Evolutionary conservation across 192 early-diverging fungal genomes (phyloP).

Genomic region (Haplosporangium gracile): DNA sequence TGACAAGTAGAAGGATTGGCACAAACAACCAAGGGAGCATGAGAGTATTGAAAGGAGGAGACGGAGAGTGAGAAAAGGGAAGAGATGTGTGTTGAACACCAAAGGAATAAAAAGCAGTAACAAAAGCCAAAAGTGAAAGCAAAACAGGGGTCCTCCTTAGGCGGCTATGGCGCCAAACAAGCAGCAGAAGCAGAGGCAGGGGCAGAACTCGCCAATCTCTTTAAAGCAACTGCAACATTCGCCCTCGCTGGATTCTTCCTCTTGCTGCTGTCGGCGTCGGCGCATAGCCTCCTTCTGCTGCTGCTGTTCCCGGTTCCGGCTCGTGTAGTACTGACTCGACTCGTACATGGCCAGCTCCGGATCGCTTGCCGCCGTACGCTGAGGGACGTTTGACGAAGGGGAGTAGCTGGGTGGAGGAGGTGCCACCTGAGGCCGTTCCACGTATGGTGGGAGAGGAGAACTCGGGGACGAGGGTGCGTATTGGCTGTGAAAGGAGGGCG

Average conservation of each 20-base stretch:
- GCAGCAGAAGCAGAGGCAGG: slow-evolving; percentile 48
- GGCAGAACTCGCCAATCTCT: slow-evolving; percentile 40
- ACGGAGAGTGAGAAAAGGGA: background rate
- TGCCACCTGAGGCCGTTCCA: slow-evolving; percentile 33
- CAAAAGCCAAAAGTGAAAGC: no score
- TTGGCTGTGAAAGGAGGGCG: slow-evolving; percentile 37
- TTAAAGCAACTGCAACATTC: slow-evolving; percentile 50
- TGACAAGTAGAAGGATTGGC: no score
- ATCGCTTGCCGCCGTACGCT: slow-evolving; percentile 19
- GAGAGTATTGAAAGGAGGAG: slow-evolving; percentile 2
- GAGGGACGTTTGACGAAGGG: background rate
- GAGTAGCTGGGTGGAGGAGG: slow-evolving; percentile 44
- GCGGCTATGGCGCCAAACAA: slow-evolving; percentile 35
- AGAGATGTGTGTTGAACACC: background rate
- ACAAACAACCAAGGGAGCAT: no score
- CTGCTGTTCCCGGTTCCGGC: slow-evolving; percentile 41
- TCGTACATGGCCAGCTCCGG: slow-evolving; percentile 49
- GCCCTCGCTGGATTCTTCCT: slow-evolving; percentile 11
- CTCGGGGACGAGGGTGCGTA: slow-evolving; percentile 37
- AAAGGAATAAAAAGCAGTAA: background rate
- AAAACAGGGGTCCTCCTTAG: background rate
- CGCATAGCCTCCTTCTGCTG: slow-evolving; percentile 19
- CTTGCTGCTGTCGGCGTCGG: slow-evolving; percentile 17
- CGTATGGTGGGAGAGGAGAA: slow-evolving; percentile 39
- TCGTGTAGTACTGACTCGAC: slow-evolving; percentile 38